Percentiles rank a stretch among this genome's conserved stretches.
These are phyloP conservation scores for Pedinophyceae sp. DNA, from an alignment of 139 green algal species.

Conservation along the genomic window DNA sequence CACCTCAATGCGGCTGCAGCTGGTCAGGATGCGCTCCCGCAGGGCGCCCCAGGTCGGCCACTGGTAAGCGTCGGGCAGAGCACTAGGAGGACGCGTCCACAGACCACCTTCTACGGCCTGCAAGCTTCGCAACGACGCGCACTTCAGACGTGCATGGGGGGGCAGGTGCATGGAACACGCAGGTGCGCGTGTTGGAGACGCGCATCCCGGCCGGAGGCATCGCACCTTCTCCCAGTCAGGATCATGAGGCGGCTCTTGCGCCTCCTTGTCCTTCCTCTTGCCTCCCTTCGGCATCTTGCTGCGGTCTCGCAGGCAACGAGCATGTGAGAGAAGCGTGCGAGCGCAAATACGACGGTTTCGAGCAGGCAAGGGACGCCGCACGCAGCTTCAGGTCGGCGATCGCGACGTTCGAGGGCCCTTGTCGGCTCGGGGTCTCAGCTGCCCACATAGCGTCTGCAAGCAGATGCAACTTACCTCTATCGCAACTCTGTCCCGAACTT, in stretches of 20 bases:
- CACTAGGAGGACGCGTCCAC: constrained; percentile 38
- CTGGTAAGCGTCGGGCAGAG: constrained; percentile 50
- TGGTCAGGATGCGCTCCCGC: constrained; percentile 44
- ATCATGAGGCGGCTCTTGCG: constrained; percentile 42
- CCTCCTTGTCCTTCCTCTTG: constrained; percentile 36
- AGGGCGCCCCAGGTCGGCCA: constrained; percentile 64
- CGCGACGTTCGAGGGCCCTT: no score
- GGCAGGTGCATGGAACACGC: background rate
- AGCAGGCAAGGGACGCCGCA: no score
- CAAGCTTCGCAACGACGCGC: background rate
- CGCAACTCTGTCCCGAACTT: no score
- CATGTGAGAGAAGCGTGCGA: no score
- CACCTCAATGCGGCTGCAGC: constrained; percentile 35
- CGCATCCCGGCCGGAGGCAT: background rate
- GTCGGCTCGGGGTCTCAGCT: no score
- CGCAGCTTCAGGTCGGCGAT: no score
- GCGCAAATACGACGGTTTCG: no score
- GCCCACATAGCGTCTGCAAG: no score
- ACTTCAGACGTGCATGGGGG: background rate
- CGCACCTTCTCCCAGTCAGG: constrained; percentile 42
- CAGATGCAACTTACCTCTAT: no score
- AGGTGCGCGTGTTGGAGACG: background rate
- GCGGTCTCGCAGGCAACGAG: no score
- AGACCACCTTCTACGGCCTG: constrained; percentile 42
- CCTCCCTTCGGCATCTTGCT: constrained; percentile 28